Percentiles rank a stretch among this genome's conserved stretches.
Conservation (phyloP, 23 red algal genomes). For the Gracilaria domingensis region DNA sequence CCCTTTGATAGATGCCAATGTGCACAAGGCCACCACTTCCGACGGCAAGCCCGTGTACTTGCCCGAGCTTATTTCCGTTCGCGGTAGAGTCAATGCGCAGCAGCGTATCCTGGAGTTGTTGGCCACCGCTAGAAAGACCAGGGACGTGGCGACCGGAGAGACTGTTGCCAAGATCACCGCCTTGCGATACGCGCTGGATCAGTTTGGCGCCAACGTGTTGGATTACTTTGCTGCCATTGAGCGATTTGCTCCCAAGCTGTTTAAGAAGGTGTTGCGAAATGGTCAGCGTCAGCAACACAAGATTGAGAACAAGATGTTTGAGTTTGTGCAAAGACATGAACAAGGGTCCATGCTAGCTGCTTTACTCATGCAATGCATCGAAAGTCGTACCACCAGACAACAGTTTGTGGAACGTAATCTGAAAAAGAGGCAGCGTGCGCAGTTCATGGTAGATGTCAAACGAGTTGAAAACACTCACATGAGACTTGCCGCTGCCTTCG, state of each 20-base stretch:
- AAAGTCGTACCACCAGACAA: constrained; percentile 44
- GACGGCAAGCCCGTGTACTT: constrained; percentile 46
- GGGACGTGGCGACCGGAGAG: constrained; percentile 61
- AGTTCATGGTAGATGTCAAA: constrained; percentile 50
- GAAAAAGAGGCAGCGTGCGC: constrained; percentile 48
- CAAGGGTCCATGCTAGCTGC: constrained; percentile 69
- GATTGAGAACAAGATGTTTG: constrained; percentile 69
- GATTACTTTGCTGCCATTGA: constrained; percentile 72
- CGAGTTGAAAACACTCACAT: constrained; percentile 68
- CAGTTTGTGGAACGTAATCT: constrained; percentile 67
- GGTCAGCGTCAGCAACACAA: constrained; percentile 52
- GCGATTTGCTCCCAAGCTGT: constrained; percentile 57
- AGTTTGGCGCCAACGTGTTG: constrained; percentile 65
- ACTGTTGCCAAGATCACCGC: constrained; percentile 61
- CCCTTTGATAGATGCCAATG: constrained; percentile 57
- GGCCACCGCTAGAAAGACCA: constrained; percentile 51
- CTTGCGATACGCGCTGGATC: constrained; percentile 66
- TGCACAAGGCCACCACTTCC: constrained; percentile 1
- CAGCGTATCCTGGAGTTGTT: constrained; percentile 54
- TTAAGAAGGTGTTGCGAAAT: constrained; percentile 43
- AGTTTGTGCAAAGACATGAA: constrained; percentile 27
- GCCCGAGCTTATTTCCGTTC: constrained; percentile 47
- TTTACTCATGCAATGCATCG: constrained; percentile 69
- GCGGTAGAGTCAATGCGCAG: constrained; percentile 52
- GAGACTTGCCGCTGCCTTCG: constrained; percentile 51